Base-by-base conservation (phyloP, 495 filamentous ascomycete species). In the Evansstolkia leycettana region DNA sequence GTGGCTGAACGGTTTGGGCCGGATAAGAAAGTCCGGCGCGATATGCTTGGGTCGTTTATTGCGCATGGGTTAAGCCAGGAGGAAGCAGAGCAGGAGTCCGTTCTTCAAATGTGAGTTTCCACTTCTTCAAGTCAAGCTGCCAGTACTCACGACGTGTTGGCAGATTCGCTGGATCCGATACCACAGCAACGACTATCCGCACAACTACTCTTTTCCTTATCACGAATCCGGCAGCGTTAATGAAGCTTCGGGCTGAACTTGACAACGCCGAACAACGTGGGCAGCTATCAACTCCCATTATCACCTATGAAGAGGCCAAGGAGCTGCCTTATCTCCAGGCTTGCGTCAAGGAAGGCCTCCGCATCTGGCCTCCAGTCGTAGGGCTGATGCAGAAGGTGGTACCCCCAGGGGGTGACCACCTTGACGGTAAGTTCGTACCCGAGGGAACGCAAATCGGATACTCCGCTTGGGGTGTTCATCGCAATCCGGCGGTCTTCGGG, bases 311-410 rank as follows among this genome's bases (percentile, higher is more conserved):
- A 7, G 64, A 70, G 39, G 49, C 49, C 1, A 51, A 61, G 33
- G 54, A 57, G 30, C 52, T 81, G 2, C 62, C 55, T 0, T 78
- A 73, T 35, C 50, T 76, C 0, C 47, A 54, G 9, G 75, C 71
- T 3, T 72, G 73, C 34, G 54, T 77, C 31, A 65, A 78, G 29
- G 78, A 82, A 40, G 54, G 69, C 0, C 62, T 79, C 58, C 60
- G 75, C 9, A 49, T 79, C 17, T 65, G 67, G 0, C 81, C 81
- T 0, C 70, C 77, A 4, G 63, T 73, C 0, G 74, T 73, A 0
- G 47, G 80, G 33, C 65, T 72, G 14, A 64, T 82, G 36, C 75
- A 82, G 51, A 67, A 79, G 20, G 51, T 79, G 31, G 76, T 82
- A 1, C 79, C 78, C 2, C 43, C 54, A 15, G 58, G 60, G 8